Evolutionary conservation across 345 rosid species (phyloP).

Genomic region (Citrus australasica): DNA sequence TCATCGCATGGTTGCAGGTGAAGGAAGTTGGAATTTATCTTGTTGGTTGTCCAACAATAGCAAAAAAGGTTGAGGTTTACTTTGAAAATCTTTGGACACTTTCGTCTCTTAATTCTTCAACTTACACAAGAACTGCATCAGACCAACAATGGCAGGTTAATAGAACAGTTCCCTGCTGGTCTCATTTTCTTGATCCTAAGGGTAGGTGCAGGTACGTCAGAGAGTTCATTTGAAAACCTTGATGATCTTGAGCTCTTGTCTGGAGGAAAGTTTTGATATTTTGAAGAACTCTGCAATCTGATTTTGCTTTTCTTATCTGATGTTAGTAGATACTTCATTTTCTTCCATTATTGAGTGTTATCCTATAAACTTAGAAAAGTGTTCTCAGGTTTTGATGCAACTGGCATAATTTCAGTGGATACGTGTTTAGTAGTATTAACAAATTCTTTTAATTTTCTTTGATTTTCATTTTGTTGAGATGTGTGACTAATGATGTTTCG

Average conservation of each 20-base stretch:
- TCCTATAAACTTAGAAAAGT: not conserved
- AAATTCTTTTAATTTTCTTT: not conserved
- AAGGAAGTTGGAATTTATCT: slow-evolving; percentile 87
- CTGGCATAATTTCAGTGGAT: not conserved
- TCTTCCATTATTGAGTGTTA: not conserved
- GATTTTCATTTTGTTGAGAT: not conserved
- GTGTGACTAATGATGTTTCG: not conserved
- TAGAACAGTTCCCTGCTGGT: slow-evolving; percentile 91
- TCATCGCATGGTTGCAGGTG: slow-evolving; percentile 40
- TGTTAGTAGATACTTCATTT: not conserved
- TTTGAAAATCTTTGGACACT: slow-evolving; percentile 67
- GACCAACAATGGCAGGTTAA: slow-evolving; percentile 76
- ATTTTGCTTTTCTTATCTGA: not conserved
- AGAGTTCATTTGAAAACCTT: not conserved
- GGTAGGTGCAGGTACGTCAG: slow-evolving; percentile 53
- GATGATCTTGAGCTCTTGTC: not conserved
- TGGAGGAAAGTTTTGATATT: not conserved
- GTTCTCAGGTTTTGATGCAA: not conserved
- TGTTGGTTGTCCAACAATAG: slow-evolving; percentile 60
- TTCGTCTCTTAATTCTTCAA: slow-evolving; percentile 52
- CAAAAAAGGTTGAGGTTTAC: slow-evolving; percentile 47
- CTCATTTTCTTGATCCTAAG: slow-evolving; percentile 56
- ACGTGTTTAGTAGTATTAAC: not conserved
- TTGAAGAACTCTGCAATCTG: not conserved
- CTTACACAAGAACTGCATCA: slow-evolving; percentile 38